Percentiles rank a stretch among this genome's conserved stretches.
phyloP scores from a whole-genome alignment of 441 rosid species.

The Corymbia calophylla region DNA sequence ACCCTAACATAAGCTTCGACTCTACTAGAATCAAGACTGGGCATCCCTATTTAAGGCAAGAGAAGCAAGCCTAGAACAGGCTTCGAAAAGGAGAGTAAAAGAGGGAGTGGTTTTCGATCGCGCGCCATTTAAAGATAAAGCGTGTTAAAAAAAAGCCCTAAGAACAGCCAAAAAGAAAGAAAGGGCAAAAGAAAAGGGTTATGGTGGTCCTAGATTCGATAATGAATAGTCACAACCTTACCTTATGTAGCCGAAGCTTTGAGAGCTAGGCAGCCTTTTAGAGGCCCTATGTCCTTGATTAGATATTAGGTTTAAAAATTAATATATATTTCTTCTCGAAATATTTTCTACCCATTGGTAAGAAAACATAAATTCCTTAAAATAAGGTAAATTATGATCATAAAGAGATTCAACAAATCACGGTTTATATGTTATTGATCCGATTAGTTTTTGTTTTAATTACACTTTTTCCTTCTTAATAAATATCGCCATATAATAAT shows the following conservation, averaged over 20 bases:
- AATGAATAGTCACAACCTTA: neutral
- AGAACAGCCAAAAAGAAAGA: neutral
- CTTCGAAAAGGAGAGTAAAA: neutral
- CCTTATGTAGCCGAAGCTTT: neutral
- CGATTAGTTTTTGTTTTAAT: too few relatives aligned
- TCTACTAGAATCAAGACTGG: neutral
- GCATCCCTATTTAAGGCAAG: neutral
- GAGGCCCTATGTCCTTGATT: neutral
- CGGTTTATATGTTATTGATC: too few relatives aligned
- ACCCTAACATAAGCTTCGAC: neutral
- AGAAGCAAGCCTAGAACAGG: neutral
- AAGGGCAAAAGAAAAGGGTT: neutral
- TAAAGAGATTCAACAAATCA: too few relatives aligned
- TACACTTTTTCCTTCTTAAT: too few relatives aligned
- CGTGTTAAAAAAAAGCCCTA: neutral
- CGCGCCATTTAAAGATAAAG: neutral
- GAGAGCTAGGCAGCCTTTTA: neutral
- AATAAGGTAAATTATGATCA: too few relatives aligned
- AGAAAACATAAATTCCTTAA: too few relatives aligned
- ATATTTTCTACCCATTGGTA: neutral
- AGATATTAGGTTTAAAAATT: neutral
- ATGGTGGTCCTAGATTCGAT: neutral
- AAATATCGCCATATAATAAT: too few relatives aligned
- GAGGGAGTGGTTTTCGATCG: neutral
- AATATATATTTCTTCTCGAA: neutral